Base-by-base conservation (phyloP, 176 grass and related monocot genomes). In the Musa beccarii region DNA sequence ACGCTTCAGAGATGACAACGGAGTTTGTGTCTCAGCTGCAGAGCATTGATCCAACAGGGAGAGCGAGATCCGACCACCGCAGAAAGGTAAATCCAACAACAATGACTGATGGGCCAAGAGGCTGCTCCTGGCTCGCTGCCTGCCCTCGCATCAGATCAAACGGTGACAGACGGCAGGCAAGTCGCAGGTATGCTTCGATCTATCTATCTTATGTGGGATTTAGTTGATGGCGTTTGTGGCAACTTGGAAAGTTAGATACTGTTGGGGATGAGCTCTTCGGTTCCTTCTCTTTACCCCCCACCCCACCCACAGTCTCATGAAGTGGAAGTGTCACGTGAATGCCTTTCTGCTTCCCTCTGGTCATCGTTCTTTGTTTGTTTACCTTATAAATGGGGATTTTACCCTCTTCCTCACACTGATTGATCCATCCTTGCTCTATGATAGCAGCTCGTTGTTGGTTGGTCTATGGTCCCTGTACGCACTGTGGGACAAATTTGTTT, bases 131-230 rank as follows among this genome's bases (percentile, higher is more conserved):
- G 1, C 10, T 19, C 9, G 10, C 65, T 72, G 49, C 71, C 52
- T 59, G 55, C 13, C 71, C 71, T 13, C 21, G 2, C 71, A 73
- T 73, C 56, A 17, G 28, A 73, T 55, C 71, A 55, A 54, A 15
- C 1, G 17, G 68, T 51, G 68, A 43, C 34, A 43, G 34, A 43
- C 6, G 4, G 34, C 34, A 43, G 34, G 34, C 34, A 43, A 43
- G 4, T 43, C 34, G 6, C 34, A 43, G 34, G 34, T 43, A 43
- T 6, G 0, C 4, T 0, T 43, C 2, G 2, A 29, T 29, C 34
- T 43, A 43, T 43, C 34, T 43, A 4, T 6, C 34, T 43, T 5
- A 6, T 43, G 4, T 43, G 34, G 34, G 34, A 43, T 43, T 43
- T 43, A 43, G 34, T 43, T 6, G 34, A 43, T 6, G 3, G 4